Evolutionary conservation across 1,284 basidiomycete species (phyloP), one percentile per base, ranked within the genome.

Genomic region (Acaromyces ingoldii): DNA sequence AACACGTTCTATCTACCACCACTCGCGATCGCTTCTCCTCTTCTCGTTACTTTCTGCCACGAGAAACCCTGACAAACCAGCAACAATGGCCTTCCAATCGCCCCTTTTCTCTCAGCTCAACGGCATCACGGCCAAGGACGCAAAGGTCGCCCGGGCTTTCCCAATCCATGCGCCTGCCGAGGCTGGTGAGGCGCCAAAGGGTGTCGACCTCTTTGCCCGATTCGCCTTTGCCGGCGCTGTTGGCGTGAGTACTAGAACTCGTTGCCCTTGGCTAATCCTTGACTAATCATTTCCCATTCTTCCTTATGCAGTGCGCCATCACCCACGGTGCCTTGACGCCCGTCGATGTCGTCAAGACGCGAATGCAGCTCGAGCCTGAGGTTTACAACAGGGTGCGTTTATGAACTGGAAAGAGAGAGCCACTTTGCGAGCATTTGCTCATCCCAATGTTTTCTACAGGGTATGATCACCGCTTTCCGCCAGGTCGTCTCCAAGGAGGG

Each of bases 341-440:
- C 21, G 58, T 66, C 54, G 65, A 69, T 67, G 67, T 68, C 36
- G 70, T 74, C 62, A 95, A 96, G 82, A 95, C 91, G 77, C 89
- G 92, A 81, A 95, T 96, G 85, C 91, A 96, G 85, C 89, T 89
- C 46, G 70, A 85, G 79, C 76, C 77, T 57, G 73, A 76, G 72
- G 76, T 77, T 49, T 81, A 81, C 80, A 81, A 81, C 79, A 80
- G 77, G 78, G 79, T 79, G 48, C 52, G 78, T n/a, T n/a, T n/a
- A n/a, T 89, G 89, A 71, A 78, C 83, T 62, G 83, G 78, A 22
- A 47, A 6, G 45, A 9, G 17, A 6, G 40, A 24, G 40, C 9
- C 11, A n/a, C 9, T 33, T n/a, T 10, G n/a, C 31, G 9, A 10
- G 9, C 10, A 33, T 33, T n/a, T n/a, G n/a, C 9, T 41, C 9